Conservation (phyloP, 805 yeast genomes). For the Teunomyces atbi region DNA sequence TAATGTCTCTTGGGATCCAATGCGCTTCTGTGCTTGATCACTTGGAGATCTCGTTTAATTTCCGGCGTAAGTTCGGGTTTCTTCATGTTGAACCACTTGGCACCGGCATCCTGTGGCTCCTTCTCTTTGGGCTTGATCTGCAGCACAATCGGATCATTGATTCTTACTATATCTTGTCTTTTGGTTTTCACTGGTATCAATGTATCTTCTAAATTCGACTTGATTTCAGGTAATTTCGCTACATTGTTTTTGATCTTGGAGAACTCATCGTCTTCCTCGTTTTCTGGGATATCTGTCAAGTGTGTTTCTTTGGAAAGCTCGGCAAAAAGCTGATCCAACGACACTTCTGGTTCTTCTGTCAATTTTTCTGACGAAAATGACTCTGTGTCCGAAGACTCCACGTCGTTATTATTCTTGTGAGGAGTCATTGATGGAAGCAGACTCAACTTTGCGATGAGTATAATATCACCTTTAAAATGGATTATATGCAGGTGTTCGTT, state of each 20-base stretch:
- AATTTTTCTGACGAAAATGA: conserved; percentile 18
- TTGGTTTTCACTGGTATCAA: conserved; percentile 15
- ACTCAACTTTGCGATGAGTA: background rate
- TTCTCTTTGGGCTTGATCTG: conserved; percentile 15
- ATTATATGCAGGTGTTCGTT: too few relatives aligned
- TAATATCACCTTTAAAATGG: conserved; percentile 2
- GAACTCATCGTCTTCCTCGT: conserved; percentile 20
- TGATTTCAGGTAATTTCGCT: conserved; percentile 41
- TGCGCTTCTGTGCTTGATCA: conserved; percentile 84
- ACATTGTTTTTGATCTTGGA: conserved; percentile 33
- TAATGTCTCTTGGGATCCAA: conserved; percentile 95
- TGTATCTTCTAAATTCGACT: conserved; percentile 25
- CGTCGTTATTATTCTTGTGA: conserved; percentile 8
- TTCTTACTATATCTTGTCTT: conserved; percentile 24
- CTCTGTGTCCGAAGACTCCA: conserved; percentile 31
- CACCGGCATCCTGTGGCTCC: conserved; percentile 42
- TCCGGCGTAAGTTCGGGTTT: conserved; percentile 70
- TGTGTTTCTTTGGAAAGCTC: conserved; percentile 28
- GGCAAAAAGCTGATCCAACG: conserved; percentile 32
- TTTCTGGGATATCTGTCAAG: conserved; percentile 9
- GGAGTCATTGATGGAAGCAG: conserved; percentile 12
- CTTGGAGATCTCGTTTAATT: conserved; percentile 70
- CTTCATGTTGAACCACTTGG: conserved; percentile 79
- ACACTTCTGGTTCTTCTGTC: conserved; percentile 10
- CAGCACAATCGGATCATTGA: conserved; percentile 47